Base-by-base conservation (phyloP, 805 yeast species). In the Lipomyces kockii region DNA sequence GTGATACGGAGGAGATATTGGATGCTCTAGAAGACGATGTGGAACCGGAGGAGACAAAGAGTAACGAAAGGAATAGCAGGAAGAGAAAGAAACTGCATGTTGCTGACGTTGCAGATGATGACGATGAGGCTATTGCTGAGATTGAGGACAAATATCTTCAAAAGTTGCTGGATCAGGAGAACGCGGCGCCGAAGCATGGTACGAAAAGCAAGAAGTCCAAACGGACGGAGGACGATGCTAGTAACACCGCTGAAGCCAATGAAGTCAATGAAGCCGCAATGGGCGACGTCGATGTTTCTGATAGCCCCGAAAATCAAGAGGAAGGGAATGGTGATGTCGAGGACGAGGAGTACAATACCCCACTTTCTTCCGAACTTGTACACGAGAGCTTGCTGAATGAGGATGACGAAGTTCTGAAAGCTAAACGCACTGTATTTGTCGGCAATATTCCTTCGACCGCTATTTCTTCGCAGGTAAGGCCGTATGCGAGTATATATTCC, bases 401-500 rank as follows among this genome's bases (percentile, higher is more conserved):
- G 51, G 80, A 78, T 37, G 78, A 75, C 61, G 82, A 80, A 11
- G 81, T 79, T 39, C 77, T 74, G 17, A 78, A 78, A 29, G 79
- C 77, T n/a, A 74, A 65, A 75, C 76, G 70, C 43, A 64, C 72
- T 22, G 49, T 94, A 0, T 95, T 95, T 75, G 88, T 95, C 9
- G 98, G 98, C 56, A 95, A 95, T 77, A 85, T 94, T 14, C 85
- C 90, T 43, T 79, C 87, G 52, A 75, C 80, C 0, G 92, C 88
- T 8, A 85, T 92, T 70, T 62, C 60, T 14, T 35, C 64, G 20
- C 35, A 34, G 20, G 34, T 53, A n/a, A 17, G 49, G 20, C 49
- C 3, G n/a, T 43, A 17, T 17, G 6, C 22, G 22, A n/a, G 49
- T 43, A 17, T n/a, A 43, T 6, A 17, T 17, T 17, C 3, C 11